Evolutionary conservation across 768 basidiomycete species (phyloP), one percentile per base, ranked within the genome.

Genomic region (Termitomyces sp.): DNA sequence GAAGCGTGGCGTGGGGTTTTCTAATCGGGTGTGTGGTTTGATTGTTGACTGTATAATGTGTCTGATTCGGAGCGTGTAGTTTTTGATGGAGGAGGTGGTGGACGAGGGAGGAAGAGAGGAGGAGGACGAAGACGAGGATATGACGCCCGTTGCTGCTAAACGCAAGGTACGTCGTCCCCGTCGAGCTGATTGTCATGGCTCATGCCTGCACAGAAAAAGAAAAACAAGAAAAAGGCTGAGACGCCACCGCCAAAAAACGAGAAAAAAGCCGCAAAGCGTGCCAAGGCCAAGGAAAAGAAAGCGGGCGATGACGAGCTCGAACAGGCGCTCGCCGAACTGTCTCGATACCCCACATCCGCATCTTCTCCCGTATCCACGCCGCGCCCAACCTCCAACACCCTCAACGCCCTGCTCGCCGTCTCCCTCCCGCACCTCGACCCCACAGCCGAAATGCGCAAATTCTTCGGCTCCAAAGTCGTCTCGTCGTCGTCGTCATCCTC

Each of bases 391-490:
- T 59, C 66, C 69, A 40, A 71, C 35, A 69, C 74, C 21, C 66
- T 84, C 53, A 69, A 80, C 11, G 69, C 80, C 46, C 82, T 97
- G 1, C 78, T 96, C 19, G 76, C 90, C 0, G 86, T 96, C n/a
- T 92, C 91, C 0, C 76, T 87, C 1, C 76, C 87, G 40, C 80
- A 92, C 63, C 83, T 99, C 16, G 94, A 98, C 60, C 79, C 86
- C 11, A 94, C 96, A 58, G 88, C 89, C 0, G 97, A 99, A 68
- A 82, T 98, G 73, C 86, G 90, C 54, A 88, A 86, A 61, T 96
- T 98, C 79, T 99, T 99, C 67, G 96, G 96, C 2, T 82, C 91
- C 19, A 90, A 87, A 65, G 95, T 97, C 56, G 82, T 98, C 9
- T 76, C 78, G n/a, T 83, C 87, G 2, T 79, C n/a, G n/a, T n/a